Percentiles rank a stretch among this genome's conserved stretches.
Evolutionary conservation across 331 rosid genomes (phyloP).

Genomic region (Malus hybrid): DNA sequence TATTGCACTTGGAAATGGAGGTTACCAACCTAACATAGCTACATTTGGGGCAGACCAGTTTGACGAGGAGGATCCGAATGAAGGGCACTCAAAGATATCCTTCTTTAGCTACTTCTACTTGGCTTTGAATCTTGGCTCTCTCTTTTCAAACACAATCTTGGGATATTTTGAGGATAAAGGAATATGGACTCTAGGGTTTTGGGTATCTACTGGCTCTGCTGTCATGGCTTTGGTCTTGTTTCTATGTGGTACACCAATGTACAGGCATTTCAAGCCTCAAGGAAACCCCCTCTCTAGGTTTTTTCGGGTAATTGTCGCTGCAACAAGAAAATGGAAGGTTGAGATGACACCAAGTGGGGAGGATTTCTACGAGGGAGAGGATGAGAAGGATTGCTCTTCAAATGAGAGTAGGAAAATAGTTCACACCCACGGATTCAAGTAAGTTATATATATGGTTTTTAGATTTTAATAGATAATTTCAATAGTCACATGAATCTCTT

Average conservation of each 20-base stretch:
- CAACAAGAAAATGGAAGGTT: conserved; percentile 56
- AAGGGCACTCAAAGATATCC: conserved; percentile 53
- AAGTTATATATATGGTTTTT: neutral
- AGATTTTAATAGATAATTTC: neutral
- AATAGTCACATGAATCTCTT: neutral
- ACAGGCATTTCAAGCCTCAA: conserved; percentile 47
- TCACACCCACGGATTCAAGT: conserved; percentile 70
- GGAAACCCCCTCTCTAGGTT: conserved; percentile 73
- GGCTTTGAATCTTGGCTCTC: conserved; percentile 72
- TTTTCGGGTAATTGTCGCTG: conserved; percentile 55
- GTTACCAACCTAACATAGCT: conserved; percentile 73
- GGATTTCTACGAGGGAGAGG: conserved; percentile 32
- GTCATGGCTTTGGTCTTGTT: conserved; percentile 45
- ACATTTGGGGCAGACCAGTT: conserved; percentile 89
- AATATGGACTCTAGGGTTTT: conserved; percentile 63
- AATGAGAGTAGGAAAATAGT: conserved; percentile 44
- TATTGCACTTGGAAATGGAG: conserved; percentile 75
- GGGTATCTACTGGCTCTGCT: conserved; percentile 77
- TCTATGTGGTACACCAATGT: conserved; percentile 62
- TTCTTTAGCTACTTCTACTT: conserved; percentile 82
- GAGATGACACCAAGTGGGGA: conserved; percentile 19
- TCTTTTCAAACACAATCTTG: conserved; percentile 70
- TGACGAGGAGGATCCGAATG: conserved; percentile 52
- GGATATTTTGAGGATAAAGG: conserved; percentile 74
- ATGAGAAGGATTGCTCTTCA: conserved; percentile 13